A percentile compares a stretch with the other conserved stretches of the same genome.
Evolutionary conservation across 148 eudicot genomes (phyloP).

Genomic region (Polygonum aviculare): DNA sequence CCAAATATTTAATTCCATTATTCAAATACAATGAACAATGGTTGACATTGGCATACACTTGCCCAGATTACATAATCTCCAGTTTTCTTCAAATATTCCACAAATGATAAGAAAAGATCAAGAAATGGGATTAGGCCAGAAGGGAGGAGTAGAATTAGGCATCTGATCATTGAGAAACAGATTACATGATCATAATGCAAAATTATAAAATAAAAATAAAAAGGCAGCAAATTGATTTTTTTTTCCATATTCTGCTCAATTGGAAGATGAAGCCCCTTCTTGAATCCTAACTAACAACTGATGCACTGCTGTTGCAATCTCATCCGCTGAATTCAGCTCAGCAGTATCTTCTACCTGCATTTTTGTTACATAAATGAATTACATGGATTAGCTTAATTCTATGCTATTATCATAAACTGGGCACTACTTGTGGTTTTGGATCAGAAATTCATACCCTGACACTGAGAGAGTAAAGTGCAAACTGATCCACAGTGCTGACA

Average conservation of each 20-base stretch:
- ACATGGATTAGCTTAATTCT: neutral
- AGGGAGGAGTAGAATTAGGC: neutral
- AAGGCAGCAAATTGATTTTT: neutral
- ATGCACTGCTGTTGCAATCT: conserved; percentile 55
- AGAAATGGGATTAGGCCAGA: neutral
- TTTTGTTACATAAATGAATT: neutral
- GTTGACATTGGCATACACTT: neutral
- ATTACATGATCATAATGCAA: neutral
- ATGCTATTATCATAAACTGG: neutral
- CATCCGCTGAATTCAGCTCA: conserved; percentile 53
- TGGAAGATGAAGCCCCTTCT: conserved; percentile 14
- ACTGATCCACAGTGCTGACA: conserved; percentile 35
- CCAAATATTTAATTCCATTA: conserved; percentile 2
- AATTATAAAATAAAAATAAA: neutral
- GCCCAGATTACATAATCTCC: neutral
- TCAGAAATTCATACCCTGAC: conserved; percentile 35
- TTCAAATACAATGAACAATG: neutral
- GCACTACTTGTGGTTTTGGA: neutral
- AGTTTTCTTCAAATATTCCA: neutral
- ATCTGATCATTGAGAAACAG: neutral
- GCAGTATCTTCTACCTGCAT: conserved; percentile 66
- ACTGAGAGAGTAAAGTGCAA: conserved; percentile 58
- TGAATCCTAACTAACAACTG: conserved; percentile 41
- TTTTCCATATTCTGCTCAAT: neutral
- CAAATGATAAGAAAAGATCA: neutral